Evolutionary conservation across 2,329 filamentous ascomycete genomes (phyloP).

Genomic region (Fonsecaea pugnacius): DNA sequence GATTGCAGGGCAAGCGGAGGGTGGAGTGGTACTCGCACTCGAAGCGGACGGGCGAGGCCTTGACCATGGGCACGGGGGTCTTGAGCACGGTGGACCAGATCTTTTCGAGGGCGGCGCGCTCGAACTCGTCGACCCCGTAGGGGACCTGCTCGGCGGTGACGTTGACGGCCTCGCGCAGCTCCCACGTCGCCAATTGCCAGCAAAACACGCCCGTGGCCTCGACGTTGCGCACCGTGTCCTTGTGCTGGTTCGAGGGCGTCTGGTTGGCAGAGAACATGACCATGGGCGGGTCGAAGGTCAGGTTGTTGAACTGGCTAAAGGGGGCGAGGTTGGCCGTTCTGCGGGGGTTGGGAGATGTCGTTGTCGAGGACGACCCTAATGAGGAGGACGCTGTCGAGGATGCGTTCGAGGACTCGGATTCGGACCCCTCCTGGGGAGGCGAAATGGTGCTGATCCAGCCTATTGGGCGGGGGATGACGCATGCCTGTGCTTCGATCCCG

Average conservation of each 20-base stretch:
- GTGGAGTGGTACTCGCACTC: slow-evolving; percentile 63
- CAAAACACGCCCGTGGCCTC: slow-evolving; percentile 61
- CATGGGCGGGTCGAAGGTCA: slow-evolving; percentile 66
- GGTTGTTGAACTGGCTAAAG: slow-evolving; percentile 66
- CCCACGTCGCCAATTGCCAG: slow-evolving; percentile 65
- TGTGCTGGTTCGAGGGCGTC: slow-evolving; percentile 51
- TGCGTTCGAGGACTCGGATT: background rate
- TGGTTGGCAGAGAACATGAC: slow-evolving; percentile 67
- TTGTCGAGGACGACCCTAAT: background rate
- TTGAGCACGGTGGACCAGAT: slow-evolving; percentile 45
- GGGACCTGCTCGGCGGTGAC: slow-evolving; percentile 57
- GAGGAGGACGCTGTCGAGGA: too few relatives aligned
- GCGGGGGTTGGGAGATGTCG: background rate
- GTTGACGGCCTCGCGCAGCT: slow-evolving; percentile 61
- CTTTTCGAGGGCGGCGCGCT: slow-evolving; percentile 55
- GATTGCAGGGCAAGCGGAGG: slow-evolving; percentile 59
- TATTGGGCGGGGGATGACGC: slow-evolving; percentile 65
- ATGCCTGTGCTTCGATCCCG: slow-evolving; percentile 38
- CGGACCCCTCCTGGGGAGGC: slow-evolving; percentile 6
- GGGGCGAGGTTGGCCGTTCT: slow-evolving; percentile 53
- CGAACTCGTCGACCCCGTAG: slow-evolving; percentile 61
- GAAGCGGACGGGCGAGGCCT: slow-evolving; percentile 60
- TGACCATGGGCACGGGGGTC: slow-evolving; percentile 56
- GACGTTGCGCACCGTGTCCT: slow-evolving; percentile 63
- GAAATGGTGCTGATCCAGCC: slow-evolving; percentile 63